phyloP scores from a whole-genome alignment of 768 basidiomycete species.

The Leccinellum luteum region DNA sequence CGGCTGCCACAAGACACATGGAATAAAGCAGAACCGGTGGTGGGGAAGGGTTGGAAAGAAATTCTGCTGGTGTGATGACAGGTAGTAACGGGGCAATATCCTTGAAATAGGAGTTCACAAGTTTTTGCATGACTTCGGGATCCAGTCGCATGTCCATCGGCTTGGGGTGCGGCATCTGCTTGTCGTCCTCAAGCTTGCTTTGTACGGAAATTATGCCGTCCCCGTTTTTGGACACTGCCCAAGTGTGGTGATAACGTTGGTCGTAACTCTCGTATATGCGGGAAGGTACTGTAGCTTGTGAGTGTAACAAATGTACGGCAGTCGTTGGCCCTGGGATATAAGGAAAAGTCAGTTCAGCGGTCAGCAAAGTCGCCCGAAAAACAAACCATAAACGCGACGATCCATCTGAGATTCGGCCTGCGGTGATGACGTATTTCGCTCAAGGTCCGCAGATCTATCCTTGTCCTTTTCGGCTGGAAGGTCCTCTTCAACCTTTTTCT shows the following conservation, averaged over 20 bases:
- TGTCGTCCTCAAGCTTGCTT: constrained; percentile 58
- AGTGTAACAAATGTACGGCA: constrained; percentile 83
- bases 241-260: constrained; percentile 81
- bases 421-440: constrained; percentile 42
- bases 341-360: constrained; percentile 30
- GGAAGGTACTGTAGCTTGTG: constrained; percentile 81
- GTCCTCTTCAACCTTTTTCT: constrained; percentile 83
- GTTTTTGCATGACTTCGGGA: constrained; percentile 70
- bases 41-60: constrained; percentile 69
- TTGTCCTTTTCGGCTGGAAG: constrained; percentile 39
- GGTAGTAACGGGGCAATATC: constrained; percentile 90
- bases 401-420: constrained; percentile 51
- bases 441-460: constrained; percentile 29
- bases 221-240: constrained; percentile 79
- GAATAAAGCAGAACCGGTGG: constrained; percentile 86
- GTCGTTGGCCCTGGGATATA: constrained; percentile 75
- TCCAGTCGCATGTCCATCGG: constrained; percentile 73
- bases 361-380: constrained; percentile 9
- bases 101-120: constrained; percentile 89
- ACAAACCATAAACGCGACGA: constrained; percentile 61
- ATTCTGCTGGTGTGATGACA: constrained; percentile 84
- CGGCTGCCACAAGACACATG: constrained; percentile 90
- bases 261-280: constrained; percentile 87
- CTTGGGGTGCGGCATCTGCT: constrained; percentile 52
- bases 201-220: constrained; percentile 87